phyloP scores from a whole-genome alignment of 345 rosid species.

The Melastoma malabathricum region DNA sequence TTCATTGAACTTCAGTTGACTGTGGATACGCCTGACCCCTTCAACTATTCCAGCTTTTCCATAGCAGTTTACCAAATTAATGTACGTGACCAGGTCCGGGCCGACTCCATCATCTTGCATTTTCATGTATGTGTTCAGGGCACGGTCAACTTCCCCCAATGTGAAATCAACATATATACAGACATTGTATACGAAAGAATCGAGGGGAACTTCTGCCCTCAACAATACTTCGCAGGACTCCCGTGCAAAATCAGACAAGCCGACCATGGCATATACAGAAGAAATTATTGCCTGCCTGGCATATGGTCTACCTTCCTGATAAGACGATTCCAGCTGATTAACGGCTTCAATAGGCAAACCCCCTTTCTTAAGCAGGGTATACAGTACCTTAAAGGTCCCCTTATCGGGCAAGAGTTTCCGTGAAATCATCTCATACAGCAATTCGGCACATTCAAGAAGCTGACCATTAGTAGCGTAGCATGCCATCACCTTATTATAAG shows the following conservation, averaged over 20 bases:
- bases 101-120: constrained; percentile 67
- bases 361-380: constrained; percentile 59
- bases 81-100: constrained; percentile 62
- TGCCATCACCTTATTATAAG: constrained; percentile 65
- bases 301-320: constrained; percentile 50
- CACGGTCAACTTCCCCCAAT: constrained; percentile 49
- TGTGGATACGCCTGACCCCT: constrained; percentile 65
- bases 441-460: constrained; percentile 51
- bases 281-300: constrained; percentile 49
- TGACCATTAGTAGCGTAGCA: constrained; percentile 60
- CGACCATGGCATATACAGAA: constrained; percentile 52
- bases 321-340: constrained; percentile 50
- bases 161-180: constrained; percentile 50
- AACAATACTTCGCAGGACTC: constrained; percentile 32
- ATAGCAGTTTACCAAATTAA: constrained; percentile 51
- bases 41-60: constrained; percentile 80
- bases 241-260: constrained; percentile 47
- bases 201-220: constrained; percentile 25
- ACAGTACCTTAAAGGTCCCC: constrained; percentile 50
- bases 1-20: constrained; percentile 40
- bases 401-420: constrained; percentile 47
- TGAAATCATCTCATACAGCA: constrained; percentile 58
- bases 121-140: constrained; percentile 54
- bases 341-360: constrained; percentile 65
- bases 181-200: constrained; percentile 53